A percentile compares a stretch with the other conserved stretches of the same genome.
Evolutionary conservation across 1,284 basidiomycete species (phyloP).

Genomic region (Meira miltonrushii): DNA sequence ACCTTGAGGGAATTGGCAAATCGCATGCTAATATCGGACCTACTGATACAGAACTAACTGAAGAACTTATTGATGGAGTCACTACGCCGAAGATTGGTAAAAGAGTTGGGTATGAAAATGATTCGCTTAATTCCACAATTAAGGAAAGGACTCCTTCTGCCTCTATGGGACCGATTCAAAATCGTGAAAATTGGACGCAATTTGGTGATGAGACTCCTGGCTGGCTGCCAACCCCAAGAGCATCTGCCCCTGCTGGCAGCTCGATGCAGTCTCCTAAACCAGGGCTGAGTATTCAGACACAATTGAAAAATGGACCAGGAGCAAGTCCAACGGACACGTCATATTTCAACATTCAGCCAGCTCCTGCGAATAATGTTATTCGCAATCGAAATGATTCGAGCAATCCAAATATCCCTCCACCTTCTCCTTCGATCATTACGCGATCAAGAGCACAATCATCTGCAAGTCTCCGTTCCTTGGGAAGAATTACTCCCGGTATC

Average conservation of each 20-base stretch:
- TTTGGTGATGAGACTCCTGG: no score
- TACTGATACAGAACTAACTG: no score
- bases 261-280: no score
- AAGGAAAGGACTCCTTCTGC: no score
- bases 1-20: not conserved
- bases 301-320: no score
- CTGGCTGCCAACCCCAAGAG: no score
- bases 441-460: slow-evolving; percentile 39
- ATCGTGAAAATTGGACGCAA: slow-evolving; percentile 12
- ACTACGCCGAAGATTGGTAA: not conserved
- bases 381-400: not conserved
- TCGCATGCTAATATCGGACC: not conserved
- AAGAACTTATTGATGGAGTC: no score
- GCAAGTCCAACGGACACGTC: slow-evolving; percentile 19
- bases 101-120: not conserved
- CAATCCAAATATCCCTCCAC: slow-evolving; percentile 24
- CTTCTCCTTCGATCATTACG: slow-evolving; percentile 46
- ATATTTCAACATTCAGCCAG: slow-evolving; percentile 32
- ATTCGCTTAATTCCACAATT: no score
- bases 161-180: not conserved
- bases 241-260: no score
- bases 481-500: slow-evolving; percentile 17
- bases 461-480: slow-evolving; percentile 25
- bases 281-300: no score
- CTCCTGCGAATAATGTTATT: not conserved